Base-by-base conservation (phyloP, 2,329 filamentous ascomycete species). In the Saccharata proteae region DNA sequence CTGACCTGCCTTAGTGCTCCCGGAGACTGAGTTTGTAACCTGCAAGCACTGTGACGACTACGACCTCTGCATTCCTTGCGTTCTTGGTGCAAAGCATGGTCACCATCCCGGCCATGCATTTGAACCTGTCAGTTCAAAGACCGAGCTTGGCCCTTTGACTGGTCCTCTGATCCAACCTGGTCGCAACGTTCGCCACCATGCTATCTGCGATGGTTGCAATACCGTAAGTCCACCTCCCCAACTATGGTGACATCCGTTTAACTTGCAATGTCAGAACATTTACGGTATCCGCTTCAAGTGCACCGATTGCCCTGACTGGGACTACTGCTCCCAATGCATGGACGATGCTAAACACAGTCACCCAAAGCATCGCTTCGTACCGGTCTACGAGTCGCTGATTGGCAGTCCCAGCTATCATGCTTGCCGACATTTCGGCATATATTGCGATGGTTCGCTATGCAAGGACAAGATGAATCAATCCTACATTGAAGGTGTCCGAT, bases 221-320 rank as follows among this genome's bases (percentile, higher is more conserved):
- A 79, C 74, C n/a, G n/a, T n/a, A n/a, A n/a, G 57, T 67, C 69
- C 55, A 38, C 47, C 45, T 16, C 16, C 15, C 24, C 8, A 13
- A 10, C 29, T 12, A 25, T 13, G 13, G 12, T 28, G 14, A 15
- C 16, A 16, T 22, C 8, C 9, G 12, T 32, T 30, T 23, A n/a
- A n/a, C n/a, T n/a, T n/a, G n/a, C n/a, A n/a, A n/a, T n/a, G n/a
- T 36, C 39, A 77, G 68, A 76, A 74, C 54, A 90, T 98, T 47
- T 67, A 70, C 44, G 92, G 90, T 45, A 69, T 93, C 35, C 88
- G 90, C 44, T 80, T 96, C 71, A 98, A 98, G 69, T 98, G 90
- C 56, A 67, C 96, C 41, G 78, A 84, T 53, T 98, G 90, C 64
- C 90, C 92, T 25, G 90, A 98, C 57, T 98, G 84, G 80, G 90